Conservation (phyloP, 192 early-diverging fungal genomes). For the Rhizophagus clarus region DNA sequence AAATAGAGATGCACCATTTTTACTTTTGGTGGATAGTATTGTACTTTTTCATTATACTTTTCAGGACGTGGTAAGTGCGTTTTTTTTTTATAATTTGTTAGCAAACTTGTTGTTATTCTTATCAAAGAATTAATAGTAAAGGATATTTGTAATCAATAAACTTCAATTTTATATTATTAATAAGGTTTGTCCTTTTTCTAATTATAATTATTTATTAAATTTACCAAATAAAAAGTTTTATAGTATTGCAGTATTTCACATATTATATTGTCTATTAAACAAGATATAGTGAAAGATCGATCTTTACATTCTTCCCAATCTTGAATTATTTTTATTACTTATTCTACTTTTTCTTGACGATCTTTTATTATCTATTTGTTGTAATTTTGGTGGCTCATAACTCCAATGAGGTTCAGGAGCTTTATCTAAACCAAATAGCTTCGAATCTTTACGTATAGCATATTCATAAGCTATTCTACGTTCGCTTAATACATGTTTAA, state of each 20-base stretch:
- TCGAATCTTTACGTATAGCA: constrained; percentile 39
- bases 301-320: background rate
- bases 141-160: constrained; percentile 42
- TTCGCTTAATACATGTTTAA: constrained; percentile 79
- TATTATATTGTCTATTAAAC: background rate
- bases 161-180: no score
- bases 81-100: background rate
- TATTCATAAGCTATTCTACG: constrained; percentile 67
- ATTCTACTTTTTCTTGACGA: background rate
- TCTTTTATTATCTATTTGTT: background rate
- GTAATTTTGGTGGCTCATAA: background rate
- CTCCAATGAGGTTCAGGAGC: constrained; percentile 6
- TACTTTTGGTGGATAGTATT: constrained; percentile 70
- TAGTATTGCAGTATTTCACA: background rate
- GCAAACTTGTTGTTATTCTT: background rate
- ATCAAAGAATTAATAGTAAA: constrained; percentile 51
- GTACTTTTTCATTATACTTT: constrained; percentile 80
- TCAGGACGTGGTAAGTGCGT: constrained; percentile 63
- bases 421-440: constrained; percentile 8
- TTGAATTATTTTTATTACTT: background rate
- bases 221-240: no score
- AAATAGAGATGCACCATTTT: constrained; percentile 72
- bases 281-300: background rate
- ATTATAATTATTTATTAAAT: no score
- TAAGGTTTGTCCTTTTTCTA: no score